Evolutionary conservation across 352 stramenopile genomes (phyloP).

Genomic region (Hyaloperonospora arabidopsidis): DNA sequence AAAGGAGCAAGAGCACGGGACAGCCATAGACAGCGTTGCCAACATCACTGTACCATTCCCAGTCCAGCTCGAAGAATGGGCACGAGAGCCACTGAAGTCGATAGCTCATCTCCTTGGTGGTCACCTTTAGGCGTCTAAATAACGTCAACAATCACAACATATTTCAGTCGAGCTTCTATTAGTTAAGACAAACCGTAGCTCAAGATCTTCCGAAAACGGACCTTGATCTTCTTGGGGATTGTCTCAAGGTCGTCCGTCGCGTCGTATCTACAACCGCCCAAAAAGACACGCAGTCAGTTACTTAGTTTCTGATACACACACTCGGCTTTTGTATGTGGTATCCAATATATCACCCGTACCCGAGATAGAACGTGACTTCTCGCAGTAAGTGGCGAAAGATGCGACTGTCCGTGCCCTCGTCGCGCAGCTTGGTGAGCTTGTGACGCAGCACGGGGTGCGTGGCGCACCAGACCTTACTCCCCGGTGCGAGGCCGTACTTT

Average conservation of each 20-base stretch:
- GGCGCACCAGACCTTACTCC: conserved; percentile 78
- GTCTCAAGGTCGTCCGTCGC: conserved; percentile 66
- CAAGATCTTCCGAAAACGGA: conserved; percentile 10
- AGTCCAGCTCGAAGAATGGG: conserved; percentile 92
- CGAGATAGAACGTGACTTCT: conserved; percentile 97
- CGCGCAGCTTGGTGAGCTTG: conserved; percentile 96
- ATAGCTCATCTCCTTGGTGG: conserved; percentile 83
- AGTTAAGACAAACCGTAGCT: not conserved
- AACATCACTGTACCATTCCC: conserved; percentile 51
- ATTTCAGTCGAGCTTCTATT: conserved; percentile 5
- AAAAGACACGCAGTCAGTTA: not conserved
- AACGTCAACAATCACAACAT: not conserved
- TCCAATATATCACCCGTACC: conserved; percentile 45
- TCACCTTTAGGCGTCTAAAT: conserved; percentile 61
- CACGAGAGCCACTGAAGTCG: conserved; percentile 90
- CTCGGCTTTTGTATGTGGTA: not conserved
- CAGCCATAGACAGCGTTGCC: not conserved
- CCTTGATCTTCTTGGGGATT: conserved; percentile 65
- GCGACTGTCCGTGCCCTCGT: conserved; percentile 86
- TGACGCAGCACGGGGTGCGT: conserved; percentile 89
- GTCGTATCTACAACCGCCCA: conserved; percentile 60
- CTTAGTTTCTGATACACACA: not conserved
- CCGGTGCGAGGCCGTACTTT: conserved; percentile 49
- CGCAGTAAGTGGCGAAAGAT: conserved; percentile 93
- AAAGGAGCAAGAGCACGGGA: not conserved